Percentiles rank a stretch among this genome's conserved stretches.
phyloP scores from a whole-genome alignment of 1,284 basidiomycete species.

The Ustilago bromivora region DNA sequence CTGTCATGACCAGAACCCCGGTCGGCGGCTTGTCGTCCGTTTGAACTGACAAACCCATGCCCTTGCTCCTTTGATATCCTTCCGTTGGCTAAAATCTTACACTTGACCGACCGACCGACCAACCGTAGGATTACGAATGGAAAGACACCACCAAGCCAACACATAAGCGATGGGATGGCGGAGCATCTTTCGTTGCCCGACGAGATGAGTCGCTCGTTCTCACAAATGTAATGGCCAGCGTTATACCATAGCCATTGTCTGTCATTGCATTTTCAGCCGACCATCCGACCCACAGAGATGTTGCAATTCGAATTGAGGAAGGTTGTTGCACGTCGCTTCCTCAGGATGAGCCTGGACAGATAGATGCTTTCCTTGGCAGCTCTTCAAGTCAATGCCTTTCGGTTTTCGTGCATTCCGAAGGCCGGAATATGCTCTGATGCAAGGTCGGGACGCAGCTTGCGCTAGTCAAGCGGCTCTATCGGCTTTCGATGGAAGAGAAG shows the following conservation, averaged over 20 bases:
- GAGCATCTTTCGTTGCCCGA: too few relatives aligned
- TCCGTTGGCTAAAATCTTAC: not conserved
- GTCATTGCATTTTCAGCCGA: too few relatives aligned
- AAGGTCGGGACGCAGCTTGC: not conserved
- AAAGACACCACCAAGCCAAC: not conserved
- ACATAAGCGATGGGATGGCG: not conserved
- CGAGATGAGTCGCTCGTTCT: too few relatives aligned
- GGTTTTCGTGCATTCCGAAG: not conserved
- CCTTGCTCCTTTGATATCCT: not conserved
- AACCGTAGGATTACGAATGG: not conserved
- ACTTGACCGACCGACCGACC: slow-evolving; percentile 23
- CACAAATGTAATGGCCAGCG: not conserved
- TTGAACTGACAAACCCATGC: not conserved
- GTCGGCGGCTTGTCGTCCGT: slow-evolving; percentile 13
- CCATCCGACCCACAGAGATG: not conserved
- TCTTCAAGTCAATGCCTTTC: not conserved
- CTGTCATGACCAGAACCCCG: slow-evolving; percentile 7
- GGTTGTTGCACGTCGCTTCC: not conserved
- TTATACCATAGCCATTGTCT: too few relatives aligned
- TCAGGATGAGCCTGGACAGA: not conserved
- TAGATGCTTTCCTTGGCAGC: not conserved
- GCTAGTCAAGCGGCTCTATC: not conserved
- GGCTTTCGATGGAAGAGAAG: too few relatives aligned
- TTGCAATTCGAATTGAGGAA: not conserved
- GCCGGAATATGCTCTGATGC: not conserved